Conservation (phyloP, 2,329 filamentous ascomycete genomes). For the Coniochaeta prunicola region DNA sequence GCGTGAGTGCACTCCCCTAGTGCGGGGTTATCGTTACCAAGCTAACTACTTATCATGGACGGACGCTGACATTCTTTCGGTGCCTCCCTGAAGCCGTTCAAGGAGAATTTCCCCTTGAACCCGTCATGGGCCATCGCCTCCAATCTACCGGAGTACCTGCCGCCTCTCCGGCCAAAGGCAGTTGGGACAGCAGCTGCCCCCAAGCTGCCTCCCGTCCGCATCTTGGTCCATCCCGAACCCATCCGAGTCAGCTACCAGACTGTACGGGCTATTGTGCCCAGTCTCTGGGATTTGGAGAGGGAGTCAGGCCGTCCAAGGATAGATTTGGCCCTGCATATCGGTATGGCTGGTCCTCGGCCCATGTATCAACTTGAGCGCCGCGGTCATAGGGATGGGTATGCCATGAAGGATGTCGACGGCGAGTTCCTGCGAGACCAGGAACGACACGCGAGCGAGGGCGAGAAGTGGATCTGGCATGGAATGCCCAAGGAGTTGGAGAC, state of each 20-base stretch:
- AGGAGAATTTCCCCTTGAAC: constrained; percentile 62
- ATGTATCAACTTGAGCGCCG: constrained; percentile 65
- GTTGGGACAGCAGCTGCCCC: constrained; percentile 21
- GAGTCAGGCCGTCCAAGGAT: constrained; percentile 28
- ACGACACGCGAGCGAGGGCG: constrained; percentile 24
- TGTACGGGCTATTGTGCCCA: constrained; percentile 57
- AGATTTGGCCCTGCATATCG: constrained; percentile 70
- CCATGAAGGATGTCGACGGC: constrained; percentile 62
- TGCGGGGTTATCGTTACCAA: not conserved
- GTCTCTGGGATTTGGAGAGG: constrained; percentile 43
- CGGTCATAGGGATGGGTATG: constrained; percentile 67
- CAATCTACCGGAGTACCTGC: constrained; percentile 58
- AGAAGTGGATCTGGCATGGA: constrained; percentile 46
- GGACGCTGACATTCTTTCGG: not conserved
- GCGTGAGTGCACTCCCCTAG: constrained; percentile 34
- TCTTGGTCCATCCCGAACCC: constrained; percentile 58
- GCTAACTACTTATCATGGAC: constrained; percentile 1
- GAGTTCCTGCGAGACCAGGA: constrained; percentile 46
- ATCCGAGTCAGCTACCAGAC: constrained; percentile 65
- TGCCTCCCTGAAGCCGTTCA: constrained; percentile 52
- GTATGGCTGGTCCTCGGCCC: constrained; percentile 61
- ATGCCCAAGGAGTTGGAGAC: constrained; percentile 49
- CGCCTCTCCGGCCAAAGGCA: constrained; percentile 37
- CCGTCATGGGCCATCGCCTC: constrained; percentile 75
- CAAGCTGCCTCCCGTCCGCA: constrained; percentile 43